A percentile compares a stretch with the other conserved stretches of the same genome.
Evolutionary conservation across 768 basidiomycete species (phyloP).

Genomic region (Tulasnella sp.): DNA sequence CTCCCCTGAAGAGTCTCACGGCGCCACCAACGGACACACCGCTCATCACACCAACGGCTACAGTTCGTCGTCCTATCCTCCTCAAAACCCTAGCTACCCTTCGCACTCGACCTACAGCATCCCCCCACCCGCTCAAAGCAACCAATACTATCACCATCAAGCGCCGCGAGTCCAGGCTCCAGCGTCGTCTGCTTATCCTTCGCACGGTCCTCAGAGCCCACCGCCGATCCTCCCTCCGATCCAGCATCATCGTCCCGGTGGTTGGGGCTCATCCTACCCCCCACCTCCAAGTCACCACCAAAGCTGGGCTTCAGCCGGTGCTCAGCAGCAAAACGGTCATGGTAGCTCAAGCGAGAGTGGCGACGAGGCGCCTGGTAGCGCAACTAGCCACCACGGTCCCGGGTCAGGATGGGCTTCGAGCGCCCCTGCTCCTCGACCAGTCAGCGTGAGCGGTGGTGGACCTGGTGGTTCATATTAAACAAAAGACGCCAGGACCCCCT

Average conservation of each 20-base stretch:
- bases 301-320: not conserved
- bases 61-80: not conserved
- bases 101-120: constrained; percentile 27
- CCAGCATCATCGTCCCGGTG: constrained; percentile 34
- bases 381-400: not conserved
- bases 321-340: constrained; percentile 28
- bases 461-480: constrained; percentile 8
- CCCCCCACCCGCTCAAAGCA: not conserved
- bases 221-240: constrained; percentile 34
- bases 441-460: constrained; percentile 12
- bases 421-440: constrained; percentile 5
- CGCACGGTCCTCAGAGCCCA: constrained; percentile 23
- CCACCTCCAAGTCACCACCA: constrained; percentile 25
- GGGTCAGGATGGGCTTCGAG: not conserved
- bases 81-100: constrained; percentile 12
- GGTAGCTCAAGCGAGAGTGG: constrained; percentile 25
- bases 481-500: not conserved
- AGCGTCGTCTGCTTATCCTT: constrained; percentile 32
- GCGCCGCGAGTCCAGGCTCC: constrained; percentile 2
- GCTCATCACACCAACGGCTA: constrained; percentile 10
- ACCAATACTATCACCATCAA: constrained; percentile 24
- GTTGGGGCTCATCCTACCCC: constrained; percentile 26
- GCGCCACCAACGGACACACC: not conserved
- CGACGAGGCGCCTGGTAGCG: constrained; percentile 11
- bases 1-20: constrained; percentile 26